Base-by-base conservation (phyloP, 2,329 filamentous ascomycete genomes). In the Botrytis elliptica region DNA sequence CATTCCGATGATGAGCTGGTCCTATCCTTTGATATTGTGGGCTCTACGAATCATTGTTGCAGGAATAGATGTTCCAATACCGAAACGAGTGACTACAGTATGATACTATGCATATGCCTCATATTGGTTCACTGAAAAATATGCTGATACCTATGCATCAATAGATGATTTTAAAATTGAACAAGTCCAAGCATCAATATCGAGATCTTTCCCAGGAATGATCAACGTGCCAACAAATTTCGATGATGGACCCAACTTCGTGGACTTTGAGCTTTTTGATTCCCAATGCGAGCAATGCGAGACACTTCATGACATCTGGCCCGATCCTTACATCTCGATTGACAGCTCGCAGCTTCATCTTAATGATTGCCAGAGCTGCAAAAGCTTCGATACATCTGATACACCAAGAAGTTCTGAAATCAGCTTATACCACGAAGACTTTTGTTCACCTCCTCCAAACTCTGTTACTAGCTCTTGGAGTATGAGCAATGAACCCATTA, bases 381-480 rank as follows among this genome's bases (percentile, higher is more conserved):
- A 62, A 9, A 63, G 29, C 8, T 63, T 46, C 25, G 33, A 70
- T n/a, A 36, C 40, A 70, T 63, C 38, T 29, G 18, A 70, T 36
- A 70, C 68, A 70, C 55, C 55, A 38, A 63, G 42, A 10, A 62
- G 40, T 29, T 62, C 68, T 60, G 20, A 29, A 44, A n/a, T 46
- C 40, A 63, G 22, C 29, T 46, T 40, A 33, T 44, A 22, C 36
- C 55, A 46, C 22, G 38, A 7, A 20, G 20, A 25, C 44, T 25
- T 36, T n/a, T 62, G 55, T 22, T 44, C 60, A 2, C 68, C 55
- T 62, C 68, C 52, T 18, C 68, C 38, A 12, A 70, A 63, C 12
- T 70, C 52, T 63, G 6, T 20, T 12, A 46, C 22, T 20, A 62
- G 22, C 20, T 62, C 55, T 38, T 70, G 55, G 55, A 63, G 18